Evolutionary conservation across 768 basidiomycete species (phyloP), one percentile per base, ranked within the genome.

Genomic region (Agaricus subrufescens): DNA sequence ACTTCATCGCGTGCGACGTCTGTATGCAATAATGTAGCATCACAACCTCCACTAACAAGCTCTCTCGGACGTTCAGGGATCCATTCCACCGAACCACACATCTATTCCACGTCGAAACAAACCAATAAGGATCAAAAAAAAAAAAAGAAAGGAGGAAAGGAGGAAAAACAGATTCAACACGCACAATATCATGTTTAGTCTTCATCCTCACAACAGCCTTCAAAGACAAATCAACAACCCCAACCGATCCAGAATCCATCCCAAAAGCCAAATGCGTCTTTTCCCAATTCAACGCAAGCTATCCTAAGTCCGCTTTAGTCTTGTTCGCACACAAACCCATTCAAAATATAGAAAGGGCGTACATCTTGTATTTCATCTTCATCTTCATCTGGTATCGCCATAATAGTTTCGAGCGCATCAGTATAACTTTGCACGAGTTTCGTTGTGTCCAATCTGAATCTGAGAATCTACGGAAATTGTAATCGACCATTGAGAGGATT

Each of bases 21-120:
- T 62, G 83, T 85, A 63, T 93, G 91, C 12, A 88, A 65, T 26
- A 93, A 61, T 3, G 75, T 70, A 40, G 76, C 80, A 61, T 94
- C 91, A 62, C 87, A 92, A 1, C 91, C 91, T 4, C 83, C 89
- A 58, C 86, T 90, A 25, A 94, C 75, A 11, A 91, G 63, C 66
- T 93, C 91, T 43, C 74, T 76, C 3, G 87, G 82, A 25, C 89
- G 76, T 64, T 79, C 79, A 6, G 88, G 85, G 57, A 93, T 81
- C 65, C 90, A 92, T 57, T 74, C 80, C 39, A 87, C 83, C 15
- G 79, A 77, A 10, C 81, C 84, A 46, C 87, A 89, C 11, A 93
- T 81, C 90, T 92, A 62, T 37, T 58, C n/a, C 44, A 6, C 7
- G 3, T 34, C 7, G 3, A 34, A 7, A 34, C 34, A 34, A 11